phyloP scores from a whole-genome alignment of 345 rosid genomes.

The Erodium maritimum region DNA sequence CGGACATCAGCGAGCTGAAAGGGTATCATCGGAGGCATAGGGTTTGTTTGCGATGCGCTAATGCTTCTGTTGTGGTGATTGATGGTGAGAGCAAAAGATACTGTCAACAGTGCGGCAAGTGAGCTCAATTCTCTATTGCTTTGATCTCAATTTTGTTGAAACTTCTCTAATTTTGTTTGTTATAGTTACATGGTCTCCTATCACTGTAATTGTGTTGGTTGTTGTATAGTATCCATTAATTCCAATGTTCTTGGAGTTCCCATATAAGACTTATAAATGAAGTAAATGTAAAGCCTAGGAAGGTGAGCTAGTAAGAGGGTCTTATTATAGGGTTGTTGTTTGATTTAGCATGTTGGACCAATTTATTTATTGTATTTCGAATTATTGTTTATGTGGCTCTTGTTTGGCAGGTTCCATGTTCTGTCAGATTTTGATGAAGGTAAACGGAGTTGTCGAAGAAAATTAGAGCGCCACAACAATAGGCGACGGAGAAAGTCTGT shows the following conservation, averaged over 20 bases:
- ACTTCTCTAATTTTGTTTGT: no score
- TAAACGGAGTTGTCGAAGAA: conserved; percentile 83
- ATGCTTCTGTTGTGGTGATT: conserved; percentile 43
- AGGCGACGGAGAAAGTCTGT: conserved; percentile 61
- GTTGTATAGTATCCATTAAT: neutral
- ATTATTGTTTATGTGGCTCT: conserved; percentile 1
- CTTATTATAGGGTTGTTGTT: no score
- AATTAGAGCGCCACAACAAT: conserved; percentile 85
- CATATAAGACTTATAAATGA: neutral
- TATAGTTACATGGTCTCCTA: neutral
- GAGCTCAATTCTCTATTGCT: conserved; percentile 5
- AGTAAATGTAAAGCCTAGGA: no score
- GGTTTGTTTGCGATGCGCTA: conserved; percentile 81
- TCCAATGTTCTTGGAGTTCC: neutral
- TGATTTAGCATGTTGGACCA: no score
- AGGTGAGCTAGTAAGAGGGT: no score
- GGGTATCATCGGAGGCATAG: conserved; percentile 85
- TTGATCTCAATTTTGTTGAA: neutral
- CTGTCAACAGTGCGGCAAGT: conserved; percentile 99
- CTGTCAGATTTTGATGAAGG: conserved; percentile 87
- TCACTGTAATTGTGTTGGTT: no score
- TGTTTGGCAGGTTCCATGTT: conserved; percentile 58
- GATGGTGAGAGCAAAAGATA: conserved; percentile 76
- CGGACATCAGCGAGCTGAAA: conserved; percentile 78
- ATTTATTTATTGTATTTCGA: no score